Evolutionary conservation across 495 filamentous ascomycete species (phyloP).

Genomic region (Podospora conica): DNA sequence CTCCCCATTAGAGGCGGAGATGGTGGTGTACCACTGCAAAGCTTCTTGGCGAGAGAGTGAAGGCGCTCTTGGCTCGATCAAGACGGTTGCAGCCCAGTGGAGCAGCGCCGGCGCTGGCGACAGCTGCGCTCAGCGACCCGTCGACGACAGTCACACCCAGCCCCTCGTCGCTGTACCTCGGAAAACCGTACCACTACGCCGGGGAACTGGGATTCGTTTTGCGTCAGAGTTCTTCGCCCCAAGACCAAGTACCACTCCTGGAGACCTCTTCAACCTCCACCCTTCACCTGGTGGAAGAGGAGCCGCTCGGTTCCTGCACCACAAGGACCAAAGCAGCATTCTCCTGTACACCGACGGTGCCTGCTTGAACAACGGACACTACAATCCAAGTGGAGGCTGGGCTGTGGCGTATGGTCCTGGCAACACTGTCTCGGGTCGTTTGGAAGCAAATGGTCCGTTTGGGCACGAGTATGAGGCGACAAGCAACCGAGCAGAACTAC

Average conservation of each 20-base stretch:
- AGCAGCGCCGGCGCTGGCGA: not conserved
- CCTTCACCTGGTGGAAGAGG: not conserved
- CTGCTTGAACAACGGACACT: conserved; percentile 31
- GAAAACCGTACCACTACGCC: not conserved
- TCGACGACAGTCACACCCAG: not conserved
- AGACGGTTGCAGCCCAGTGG: conserved; percentile 23
- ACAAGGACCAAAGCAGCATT: conserved; percentile 8
- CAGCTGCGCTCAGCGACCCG: not conserved
- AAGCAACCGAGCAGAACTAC: conserved; percentile 43
- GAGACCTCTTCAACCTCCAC: not conserved
- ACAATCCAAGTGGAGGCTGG: conserved; percentile 33
- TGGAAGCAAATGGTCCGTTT: conserved; percentile 31
- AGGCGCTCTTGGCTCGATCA: conserved; percentile 29
- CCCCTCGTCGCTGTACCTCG: too few relatives aligned
- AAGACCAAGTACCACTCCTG: not conserved
- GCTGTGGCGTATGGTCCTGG: conserved; percentile 27
- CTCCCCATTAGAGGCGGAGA: conserved; percentile 25
- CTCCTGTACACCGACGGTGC: conserved; percentile 32
- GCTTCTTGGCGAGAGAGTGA: conserved; percentile 35
- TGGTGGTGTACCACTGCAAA: conserved; percentile 29
- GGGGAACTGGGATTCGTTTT: too few relatives aligned
- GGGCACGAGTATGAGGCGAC: conserved; percentile 26
- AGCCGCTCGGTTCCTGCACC: conserved; percentile 28
- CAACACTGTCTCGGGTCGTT: conserved; percentile 14
- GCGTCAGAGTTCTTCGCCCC: too few relatives aligned